Base-by-base conservation (phyloP, 768 basidiomycete genomes). In the Leccinum fibrillosum region DNA sequence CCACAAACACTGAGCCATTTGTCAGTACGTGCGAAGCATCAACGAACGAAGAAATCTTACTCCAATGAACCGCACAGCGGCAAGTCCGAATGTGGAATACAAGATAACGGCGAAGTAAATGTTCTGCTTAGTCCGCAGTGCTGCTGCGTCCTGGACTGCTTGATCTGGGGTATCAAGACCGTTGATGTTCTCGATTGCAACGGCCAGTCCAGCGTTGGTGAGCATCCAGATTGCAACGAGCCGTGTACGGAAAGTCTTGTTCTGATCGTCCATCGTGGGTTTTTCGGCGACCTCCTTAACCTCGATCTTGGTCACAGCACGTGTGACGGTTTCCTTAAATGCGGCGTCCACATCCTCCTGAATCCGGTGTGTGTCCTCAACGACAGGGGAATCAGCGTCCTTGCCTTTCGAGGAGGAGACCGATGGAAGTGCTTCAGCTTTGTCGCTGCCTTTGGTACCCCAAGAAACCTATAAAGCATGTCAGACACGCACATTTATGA, bases 401-500 rank as follows among this genome's bases (percentile, higher is more conserved):
- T 89, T 88, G 45, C 79, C 75, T 72, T 94, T 94, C 61, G 85
- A 88, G 8, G 94, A 94, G 1, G 89, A 90, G 17, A 96, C 84
- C 0, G 93, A 90, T 2, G 95, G 95, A 9, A 98, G 78, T 4
- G 88, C 88, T 66, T 97, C 95, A 3, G 88, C 94, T 72, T 95
- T 95, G 76, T 98, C 96, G 55, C 87, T 90, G 51, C 92, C 94
- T 76, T 95, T 94, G 10, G 94, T 96, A 75, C 94, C 94, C 94
- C 94, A 95, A 13, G 89, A 91, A 19, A 92, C 89, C 84, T 89
- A 59, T 39, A 61, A 54, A 54, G 35, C 44, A 21, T 61, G 28
- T 53, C 50, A 49, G 35, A 39, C 5, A n/a, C 39, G 25, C 11
- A 5, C 13, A 15, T 1, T 37, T n/a, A 39, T 48, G 17, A 51